phyloP scores from a whole-genome alignment of 2,329 filamentous ascomycete genomes.

The Calonectria pauciramosa region DNA sequence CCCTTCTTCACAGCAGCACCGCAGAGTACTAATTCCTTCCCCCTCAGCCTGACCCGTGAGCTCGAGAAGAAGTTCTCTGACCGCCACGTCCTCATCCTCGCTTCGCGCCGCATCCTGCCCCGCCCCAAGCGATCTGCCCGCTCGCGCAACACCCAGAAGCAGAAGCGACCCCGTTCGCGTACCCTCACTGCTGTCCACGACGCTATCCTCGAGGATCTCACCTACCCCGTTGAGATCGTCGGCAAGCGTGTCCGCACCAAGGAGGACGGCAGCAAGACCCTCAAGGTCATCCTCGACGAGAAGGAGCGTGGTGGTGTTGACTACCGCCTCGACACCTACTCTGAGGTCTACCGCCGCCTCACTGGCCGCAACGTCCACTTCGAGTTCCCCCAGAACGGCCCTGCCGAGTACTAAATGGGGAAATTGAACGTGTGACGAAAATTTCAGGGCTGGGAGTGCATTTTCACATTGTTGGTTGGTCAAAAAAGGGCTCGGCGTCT shows the following conservation, averaged over 20 bases:
- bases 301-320: constrained; percentile 99
- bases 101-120: constrained; percentile 97
- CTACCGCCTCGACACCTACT: constrained; percentile 99
- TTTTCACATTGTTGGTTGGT: constrained; percentile 54
- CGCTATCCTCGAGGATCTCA: constrained; percentile 96
- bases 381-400: constrained; percentile 93
- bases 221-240: constrained; percentile 99
- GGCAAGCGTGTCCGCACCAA: constrained; percentile 99
- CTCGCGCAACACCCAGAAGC: constrained; percentile 94
- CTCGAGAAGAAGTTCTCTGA: constrained; percentile 99
- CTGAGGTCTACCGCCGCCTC: constrained; percentile 98
- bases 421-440: constrained; percentile 31
- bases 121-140: constrained; percentile 98
- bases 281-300: constrained; percentile 99
- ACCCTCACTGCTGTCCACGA: constrained; percentile 99
- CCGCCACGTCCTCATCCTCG: constrained; percentile 99
- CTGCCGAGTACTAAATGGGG: constrained; percentile 81
- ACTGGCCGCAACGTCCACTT: constrained; percentile 97
- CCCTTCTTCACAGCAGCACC: rapidly evolving
- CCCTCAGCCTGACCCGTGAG: constrained; percentile 93
- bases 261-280: constrained; percentile 97
- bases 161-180: constrained; percentile 98
- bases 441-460: constrained; percentile 49
- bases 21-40: constrained; percentile 38
- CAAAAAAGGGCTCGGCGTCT: constrained; percentile 65